phyloP scores from a whole-genome alignment of 768 basidiomycete genomes.

The Pulveroboletus sp. region DNA sequence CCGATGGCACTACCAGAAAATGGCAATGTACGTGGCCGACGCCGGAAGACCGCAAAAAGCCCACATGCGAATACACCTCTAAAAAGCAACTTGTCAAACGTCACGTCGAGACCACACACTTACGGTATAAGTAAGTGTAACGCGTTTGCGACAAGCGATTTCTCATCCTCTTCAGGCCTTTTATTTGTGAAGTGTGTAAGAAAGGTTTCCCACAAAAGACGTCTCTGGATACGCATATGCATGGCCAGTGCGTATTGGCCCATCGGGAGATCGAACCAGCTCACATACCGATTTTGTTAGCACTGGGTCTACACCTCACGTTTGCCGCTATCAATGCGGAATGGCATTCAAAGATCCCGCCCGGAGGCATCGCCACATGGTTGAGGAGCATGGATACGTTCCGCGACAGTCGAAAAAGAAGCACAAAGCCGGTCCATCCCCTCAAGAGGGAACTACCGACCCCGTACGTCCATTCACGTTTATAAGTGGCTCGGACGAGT shows the following conservation, averaged over 20 bases:
- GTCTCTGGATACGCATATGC: conserved; percentile 54
- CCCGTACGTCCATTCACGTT: conserved; percentile 34
- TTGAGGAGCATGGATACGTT: conserved; percentile 48
- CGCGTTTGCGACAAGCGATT: conserved; percentile 4
- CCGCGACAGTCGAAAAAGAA: conserved; percentile 47
- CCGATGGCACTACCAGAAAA: conserved; percentile 34
- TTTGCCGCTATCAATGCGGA: conserved; percentile 49
- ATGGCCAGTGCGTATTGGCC: conserved; percentile 43
- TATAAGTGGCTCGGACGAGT: conserved; percentile 27
- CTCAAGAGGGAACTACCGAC: conserved; percentile 24
- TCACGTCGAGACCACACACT: conserved; percentile 62
- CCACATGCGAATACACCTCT: conserved; percentile 41
- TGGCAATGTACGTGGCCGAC: conserved; percentile 44
- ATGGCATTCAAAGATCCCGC: conserved; percentile 64
- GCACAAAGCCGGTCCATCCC: conserved; percentile 34
- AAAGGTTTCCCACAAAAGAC: conserved; percentile 61
- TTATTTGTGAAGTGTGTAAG: conserved; percentile 48
- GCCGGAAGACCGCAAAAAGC: conserved; percentile 29
- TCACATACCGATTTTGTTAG: conserved; percentile 33
- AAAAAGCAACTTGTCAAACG: conserved; percentile 70
- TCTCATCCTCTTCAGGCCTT: conserved; percentile 40
- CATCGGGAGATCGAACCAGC: background rate
- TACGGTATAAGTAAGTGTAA: conserved; percentile 54
- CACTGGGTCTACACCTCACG: conserved; percentile 55
- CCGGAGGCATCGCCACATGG: conserved; percentile 58